A percentile compares a stretch with the other conserved stretches of the same genome.
phyloP scores from a whole-genome alignment of 495 filamentous ascomycete genomes.

The Echria macrotheca region DNA sequence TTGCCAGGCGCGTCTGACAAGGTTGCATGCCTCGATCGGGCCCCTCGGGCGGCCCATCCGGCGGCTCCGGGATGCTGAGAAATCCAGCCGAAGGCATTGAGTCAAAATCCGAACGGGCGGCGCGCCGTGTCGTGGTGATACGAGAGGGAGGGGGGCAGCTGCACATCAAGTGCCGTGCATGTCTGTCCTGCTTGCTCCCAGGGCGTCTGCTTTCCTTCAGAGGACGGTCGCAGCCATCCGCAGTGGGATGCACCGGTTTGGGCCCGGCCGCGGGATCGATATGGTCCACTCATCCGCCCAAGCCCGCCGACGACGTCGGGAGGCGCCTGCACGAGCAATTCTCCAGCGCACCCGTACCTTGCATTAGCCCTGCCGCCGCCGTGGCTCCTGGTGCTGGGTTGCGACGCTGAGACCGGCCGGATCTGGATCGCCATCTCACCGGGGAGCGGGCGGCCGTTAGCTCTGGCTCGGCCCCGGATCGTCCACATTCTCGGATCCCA shows the following conservation, averaged over 20 bases:
- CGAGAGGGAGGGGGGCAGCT: neutral
- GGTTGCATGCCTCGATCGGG: neutral
- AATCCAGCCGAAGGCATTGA: neutral
- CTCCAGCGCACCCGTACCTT: slow-evolving; percentile 12
- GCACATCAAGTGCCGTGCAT: neutral
- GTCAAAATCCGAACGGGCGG: neutral
- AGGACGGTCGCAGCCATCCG: neutral
- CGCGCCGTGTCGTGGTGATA: neutral
- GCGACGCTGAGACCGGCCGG: slow-evolving; percentile 1
- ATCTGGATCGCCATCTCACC: no score
- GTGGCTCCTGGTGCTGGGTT: no score
- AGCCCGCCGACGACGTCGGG: neutral
- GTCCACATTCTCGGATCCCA: neutral
- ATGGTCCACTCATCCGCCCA: slow-evolving; percentile 1
- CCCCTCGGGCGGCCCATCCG: neutral
- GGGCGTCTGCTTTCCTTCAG: no score
- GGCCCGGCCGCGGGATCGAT: neutral
- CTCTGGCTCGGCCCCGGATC: neutral
- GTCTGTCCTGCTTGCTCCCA: neutral
- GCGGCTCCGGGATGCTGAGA: neutral
- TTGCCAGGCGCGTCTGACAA: slow-evolving; percentile 3
- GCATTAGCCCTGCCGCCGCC: slow-evolving; percentile 18
- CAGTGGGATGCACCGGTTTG: slow-evolving; percentile 2
- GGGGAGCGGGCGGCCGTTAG: neutral
- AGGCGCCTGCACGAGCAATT: slow-evolving; percentile 1